Percentiles rank a stretch among this genome's conserved stretches.
phyloP scores from a whole-genome alignment of 2,329 filamentous ascomycete genomes.

The Trichoderma oligosporum region DNA sequence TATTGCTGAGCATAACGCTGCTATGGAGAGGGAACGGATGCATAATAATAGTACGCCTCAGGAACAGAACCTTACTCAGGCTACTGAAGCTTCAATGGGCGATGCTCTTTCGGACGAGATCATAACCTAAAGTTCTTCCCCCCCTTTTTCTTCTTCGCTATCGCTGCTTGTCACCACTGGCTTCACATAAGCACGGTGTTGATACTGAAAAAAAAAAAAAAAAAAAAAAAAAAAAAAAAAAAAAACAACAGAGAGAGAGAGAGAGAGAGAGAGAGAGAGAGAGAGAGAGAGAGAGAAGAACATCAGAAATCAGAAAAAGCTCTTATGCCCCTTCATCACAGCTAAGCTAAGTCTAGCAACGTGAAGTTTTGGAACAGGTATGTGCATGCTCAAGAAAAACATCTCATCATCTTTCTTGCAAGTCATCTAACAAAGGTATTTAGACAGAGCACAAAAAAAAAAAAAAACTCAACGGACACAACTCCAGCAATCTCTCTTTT shows the following conservation, averaged over 20 bases:
- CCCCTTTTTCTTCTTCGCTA: neutral
- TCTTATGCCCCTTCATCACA: too few relatives aligned
- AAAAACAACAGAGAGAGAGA: neutral
- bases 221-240: neutral
- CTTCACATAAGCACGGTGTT: neutral
- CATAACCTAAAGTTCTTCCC: neutral
- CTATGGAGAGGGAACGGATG: constrained; percentile 26
- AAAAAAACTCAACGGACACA: too few relatives aligned
- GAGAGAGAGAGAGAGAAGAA: neutral
- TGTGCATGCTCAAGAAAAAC: neutral
- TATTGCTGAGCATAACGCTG: constrained; percentile 28
- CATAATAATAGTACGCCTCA: neutral
- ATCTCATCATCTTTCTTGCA: too few relatives aligned
- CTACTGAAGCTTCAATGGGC: constrained; percentile 16
- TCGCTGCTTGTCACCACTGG: neutral
- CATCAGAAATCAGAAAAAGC: neutral
- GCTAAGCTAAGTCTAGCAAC: neutral
- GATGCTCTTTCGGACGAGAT: constrained; percentile 13
- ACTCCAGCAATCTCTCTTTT: neutral
- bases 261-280: neutral
- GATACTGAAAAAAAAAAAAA: neutral
- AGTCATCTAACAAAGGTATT: too few relatives aligned
- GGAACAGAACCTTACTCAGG: neutral
- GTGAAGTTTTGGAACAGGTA: neutral
- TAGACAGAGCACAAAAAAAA: too few relatives aligned